Conservation (phyloP, 163 green algal genomes). For the Chloroidium sp. region DNA sequence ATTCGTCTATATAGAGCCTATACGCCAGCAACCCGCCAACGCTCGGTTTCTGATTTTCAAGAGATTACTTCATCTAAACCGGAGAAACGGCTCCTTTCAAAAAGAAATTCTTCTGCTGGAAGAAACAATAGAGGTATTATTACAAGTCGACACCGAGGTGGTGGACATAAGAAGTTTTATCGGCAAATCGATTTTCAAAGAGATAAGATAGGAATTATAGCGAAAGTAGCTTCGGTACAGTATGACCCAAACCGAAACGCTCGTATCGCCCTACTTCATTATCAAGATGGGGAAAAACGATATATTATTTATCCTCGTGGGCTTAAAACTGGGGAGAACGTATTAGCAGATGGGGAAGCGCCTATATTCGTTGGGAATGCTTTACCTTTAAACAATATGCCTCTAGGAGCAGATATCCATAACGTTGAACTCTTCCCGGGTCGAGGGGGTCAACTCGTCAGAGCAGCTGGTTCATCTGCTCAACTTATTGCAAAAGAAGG, state of each 20-base stretch:
- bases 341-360: slow-evolving; percentile 43
- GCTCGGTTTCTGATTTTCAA: slow-evolving; percentile 44
- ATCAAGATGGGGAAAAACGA: slow-evolving; percentile 57
- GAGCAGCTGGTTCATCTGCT: slow-evolving; percentile 39
- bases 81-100: slow-evolving; percentile 46
- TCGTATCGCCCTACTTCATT: slow-evolving; percentile 52
- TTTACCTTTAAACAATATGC: slow-evolving; percentile 50
- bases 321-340: slow-evolving; percentile 43
- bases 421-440: slow-evolving; percentile 54
- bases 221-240: slow-evolving; percentile 38
- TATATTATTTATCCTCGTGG: slow-evolving; percentile 53
- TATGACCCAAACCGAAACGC: slow-evolving; percentile 52
- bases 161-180: slow-evolving; percentile 53
- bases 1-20: slow-evolving; percentile 49
- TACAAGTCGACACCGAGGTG: slow-evolving; percentile 47
- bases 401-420: slow-evolving; percentile 48
- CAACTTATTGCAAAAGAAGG: slow-evolving; percentile 56
- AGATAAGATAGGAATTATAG: slow-evolving; percentile 38
- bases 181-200: slow-evolving; percentile 48
- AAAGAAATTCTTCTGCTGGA: slow-evolving; percentile 27
- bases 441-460: slow-evolving; percentile 40
- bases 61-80: slow-evolving; percentile 44
- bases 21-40: slow-evolving; percentile 43
- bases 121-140: slow-evolving; percentile 60
- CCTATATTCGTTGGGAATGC: slow-evolving; percentile 46